Conservation (phyloP, 2,329 filamentous ascomycete species). For the Colletotrichum somersetense region DNA sequence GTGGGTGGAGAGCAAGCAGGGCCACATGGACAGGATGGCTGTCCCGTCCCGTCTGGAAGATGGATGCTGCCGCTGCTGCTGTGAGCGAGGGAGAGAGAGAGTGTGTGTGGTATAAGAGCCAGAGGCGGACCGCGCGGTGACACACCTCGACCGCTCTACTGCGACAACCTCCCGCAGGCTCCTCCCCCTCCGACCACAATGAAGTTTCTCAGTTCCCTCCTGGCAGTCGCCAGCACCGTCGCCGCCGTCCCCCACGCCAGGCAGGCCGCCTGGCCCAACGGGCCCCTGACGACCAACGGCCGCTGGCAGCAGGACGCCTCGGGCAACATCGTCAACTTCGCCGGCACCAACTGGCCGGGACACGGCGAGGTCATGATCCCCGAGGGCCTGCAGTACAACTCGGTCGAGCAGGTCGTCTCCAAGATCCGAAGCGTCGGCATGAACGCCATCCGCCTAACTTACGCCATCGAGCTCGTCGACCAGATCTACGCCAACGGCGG, state of each 20-base stretch:
- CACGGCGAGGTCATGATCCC: constrained; percentile 73
- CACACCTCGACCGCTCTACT: not conserved
- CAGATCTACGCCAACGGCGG: constrained; percentile 65
- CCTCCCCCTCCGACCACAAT: constrained; percentile 15
- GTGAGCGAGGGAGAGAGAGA: not conserved
- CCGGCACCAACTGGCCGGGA: constrained; percentile 73
- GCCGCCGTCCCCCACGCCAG: constrained; percentile 30
- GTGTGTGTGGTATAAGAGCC: constrained; percentile 26
- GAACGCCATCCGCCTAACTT: constrained; percentile 73
- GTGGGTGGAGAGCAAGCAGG: not conserved
- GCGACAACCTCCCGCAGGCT: constrained; percentile 12
- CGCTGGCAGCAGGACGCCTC: constrained; percentile 58
- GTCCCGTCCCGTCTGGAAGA: not conserved
- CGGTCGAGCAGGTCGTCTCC: constrained; percentile 65
- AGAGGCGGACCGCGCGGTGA: not conserved
- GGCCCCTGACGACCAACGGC: constrained; percentile 57
- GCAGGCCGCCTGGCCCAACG: constrained; percentile 54
- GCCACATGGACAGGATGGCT: not conserved
- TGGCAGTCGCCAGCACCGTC: constrained; percentile 40
- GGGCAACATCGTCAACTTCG: constrained; percentile 61
- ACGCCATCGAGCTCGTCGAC: constrained; percentile 74
- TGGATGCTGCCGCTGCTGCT: not conserved
- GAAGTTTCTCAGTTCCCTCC: constrained; percentile 42
- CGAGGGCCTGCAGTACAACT: constrained; percentile 73
- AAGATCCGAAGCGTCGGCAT: constrained; percentile 71